Conservation (phyloP, 2,329 filamentous ascomycete genomes). For the Cadophora sp. region DNA sequence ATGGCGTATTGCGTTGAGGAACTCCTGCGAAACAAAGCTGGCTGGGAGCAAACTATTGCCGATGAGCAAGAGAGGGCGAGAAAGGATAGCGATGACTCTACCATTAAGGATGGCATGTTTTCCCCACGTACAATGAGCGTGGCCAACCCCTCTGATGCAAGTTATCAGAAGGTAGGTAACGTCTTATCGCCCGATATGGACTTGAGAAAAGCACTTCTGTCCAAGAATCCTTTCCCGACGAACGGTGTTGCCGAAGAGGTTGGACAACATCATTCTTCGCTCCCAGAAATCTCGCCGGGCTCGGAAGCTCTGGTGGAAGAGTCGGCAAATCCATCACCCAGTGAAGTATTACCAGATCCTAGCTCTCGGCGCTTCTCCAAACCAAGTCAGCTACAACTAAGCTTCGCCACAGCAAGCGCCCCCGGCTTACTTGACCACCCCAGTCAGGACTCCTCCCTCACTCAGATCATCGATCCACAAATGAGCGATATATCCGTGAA, state of each 20-base stretch:
- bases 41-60: constrained; percentile 74
- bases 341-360: constrained; percentile 27
- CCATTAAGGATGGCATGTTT: constrained; percentile 40
- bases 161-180: constrained; percentile 35
- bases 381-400: constrained; percentile 44
- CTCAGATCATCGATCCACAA: constrained; percentile 8
- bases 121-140: constrained; percentile 43
- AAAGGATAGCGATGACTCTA: constrained; percentile 50
- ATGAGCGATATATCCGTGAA: constrained; percentile 6
- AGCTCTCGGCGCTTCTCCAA: constrained; percentile 38
- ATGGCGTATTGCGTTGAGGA: constrained; percentile 87
- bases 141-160: constrained; percentile 37
- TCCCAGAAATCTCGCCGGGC: constrained; percentile 27
- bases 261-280: constrained; percentile 25
- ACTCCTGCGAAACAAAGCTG: constrained; percentile 75
- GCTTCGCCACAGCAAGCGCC: constrained; percentile 37
- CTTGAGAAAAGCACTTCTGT: constrained; percentile 36
- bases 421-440: constrained; percentile 28
- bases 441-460: constrained; percentile 9
- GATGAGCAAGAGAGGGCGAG: constrained; percentile 57
- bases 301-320: constrained; percentile 12
- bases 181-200: constrained; percentile 31
- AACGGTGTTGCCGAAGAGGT: constrained; percentile 34
- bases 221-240: constrained; percentile 32
- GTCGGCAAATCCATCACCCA: constrained; percentile 30